Conservation (phyloP, 805 yeast genomes). For the Starmerella etchellsii region DNA sequence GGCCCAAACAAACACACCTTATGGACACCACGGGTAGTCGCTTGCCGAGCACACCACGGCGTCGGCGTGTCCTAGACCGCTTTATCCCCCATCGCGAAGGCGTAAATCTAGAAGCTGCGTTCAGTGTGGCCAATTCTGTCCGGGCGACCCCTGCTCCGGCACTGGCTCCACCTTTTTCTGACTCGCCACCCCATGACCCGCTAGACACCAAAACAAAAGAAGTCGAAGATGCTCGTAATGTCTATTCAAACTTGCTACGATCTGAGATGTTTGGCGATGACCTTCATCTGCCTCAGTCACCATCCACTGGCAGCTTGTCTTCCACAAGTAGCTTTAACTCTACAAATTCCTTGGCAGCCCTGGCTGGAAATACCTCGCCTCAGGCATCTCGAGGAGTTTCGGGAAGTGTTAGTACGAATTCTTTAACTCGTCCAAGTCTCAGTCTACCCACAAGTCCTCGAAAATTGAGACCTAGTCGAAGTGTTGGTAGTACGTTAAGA, state of each 20-base stretch:
- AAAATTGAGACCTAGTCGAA: neutral
- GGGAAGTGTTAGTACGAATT: no score
- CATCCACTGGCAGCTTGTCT: no score
- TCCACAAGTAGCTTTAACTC: no score
- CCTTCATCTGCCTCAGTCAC: no score
- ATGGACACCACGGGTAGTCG: no score
- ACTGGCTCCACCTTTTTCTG: neutral
- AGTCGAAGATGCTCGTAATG: slow-evolving; percentile 46
- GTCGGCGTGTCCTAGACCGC: slow-evolving; percentile 39
- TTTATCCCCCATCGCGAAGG: slow-evolving; percentile 82
- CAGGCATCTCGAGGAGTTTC: no score
- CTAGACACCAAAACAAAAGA: slow-evolving; percentile 41
- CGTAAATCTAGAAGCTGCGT: slow-evolving; percentile 77
- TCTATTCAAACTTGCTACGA: slow-evolving; percentile 73
- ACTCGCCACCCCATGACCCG: slow-evolving; percentile 3
- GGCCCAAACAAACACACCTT: no score
- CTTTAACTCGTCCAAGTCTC: slow-evolving; percentile 4
- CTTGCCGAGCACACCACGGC: neutral
- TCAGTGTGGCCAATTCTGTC: slow-evolving; percentile 33
- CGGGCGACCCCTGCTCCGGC: slow-evolving; percentile 28
- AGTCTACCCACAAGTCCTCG: slow-evolving; percentile 16
- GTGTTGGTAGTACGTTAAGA: slow-evolving; percentile 21
- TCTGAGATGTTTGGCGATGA: slow-evolving; percentile 71
- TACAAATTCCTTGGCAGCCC: no score
- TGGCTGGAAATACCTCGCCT: no score